Evolutionary conservation across 306 rosid species (phyloP).

Genomic region (Malus domestica): ASM211411v1 NC_041792.1:20569907-20570406

Average conservation of each 20-base stretch:
- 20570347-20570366: background rate
- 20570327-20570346: background rate
- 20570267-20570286: too few relatives aligned
- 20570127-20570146: constrained; percentile 50
- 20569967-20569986: background rate
- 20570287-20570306: background rate
- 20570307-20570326: background rate
- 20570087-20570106: constrained; percentile 78
- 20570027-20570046: constrained; percentile 80
- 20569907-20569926: too few relatives aligned
- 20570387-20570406: constrained; percentile 80
- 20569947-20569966: too few relatives aligned
- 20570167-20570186: background rate
- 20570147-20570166: background rate
- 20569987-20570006: background rate
- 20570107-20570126: constrained; percentile 84
- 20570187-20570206: background rate
- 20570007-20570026: constrained; percentile 30
- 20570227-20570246: too few relatives aligned
- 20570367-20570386: constrained; percentile 38
- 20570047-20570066: constrained; percentile 78
- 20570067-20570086: constrained; percentile 98
- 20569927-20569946: too few relatives aligned
- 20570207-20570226: too few relatives aligned
- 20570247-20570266: too few relatives aligned